phyloP scores from a whole-genome alignment of 768 basidiomycete genomes.

The Phylloporus arenicola region DNA sequence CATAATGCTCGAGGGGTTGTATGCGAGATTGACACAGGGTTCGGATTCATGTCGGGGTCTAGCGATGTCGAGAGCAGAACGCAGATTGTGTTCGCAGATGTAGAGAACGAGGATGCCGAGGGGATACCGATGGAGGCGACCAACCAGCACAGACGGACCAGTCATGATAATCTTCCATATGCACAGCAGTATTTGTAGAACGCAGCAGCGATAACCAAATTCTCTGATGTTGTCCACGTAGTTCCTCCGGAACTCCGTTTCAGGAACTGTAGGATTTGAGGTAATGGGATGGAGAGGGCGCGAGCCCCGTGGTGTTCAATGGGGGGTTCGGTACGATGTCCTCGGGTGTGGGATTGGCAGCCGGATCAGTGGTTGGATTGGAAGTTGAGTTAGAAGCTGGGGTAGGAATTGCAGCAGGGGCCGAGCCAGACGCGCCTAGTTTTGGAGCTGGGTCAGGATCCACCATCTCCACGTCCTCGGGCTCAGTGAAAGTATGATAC shows the following conservation, averaged over 20 bases:
- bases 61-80: too few relatives aligned
- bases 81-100: too few relatives aligned
- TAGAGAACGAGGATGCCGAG: too few relatives aligned
- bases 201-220: slow-evolving; percentile 7
- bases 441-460: background rate
- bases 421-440: background rate
- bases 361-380: background rate
- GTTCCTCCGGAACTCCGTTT: slow-evolving; percentile 14
- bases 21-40: too few relatives aligned
- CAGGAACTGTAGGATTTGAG: slow-evolving; percentile 17
- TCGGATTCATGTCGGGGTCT: too few relatives aligned
- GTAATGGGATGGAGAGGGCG: slow-evolving; percentile 20
- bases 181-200: too few relatives aligned
- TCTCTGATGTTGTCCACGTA: slow-evolving; percentile 15
- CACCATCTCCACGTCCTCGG: slow-evolving; percentile 12
- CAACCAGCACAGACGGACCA: too few relatives aligned
- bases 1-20: too few relatives aligned
- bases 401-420: background rate
- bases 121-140: too few relatives aligned
- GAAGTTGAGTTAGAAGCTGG: background rate
- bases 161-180: too few relatives aligned
- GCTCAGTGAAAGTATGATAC: slow-evolving; percentile 7
- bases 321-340: background rate
- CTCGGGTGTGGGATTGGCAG: background rate
- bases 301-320: slow-evolving; percentile 17